Base-by-base conservation (phyloP, 352 stramenopile genomes). In the Globisporangium alternatum region DNA sequence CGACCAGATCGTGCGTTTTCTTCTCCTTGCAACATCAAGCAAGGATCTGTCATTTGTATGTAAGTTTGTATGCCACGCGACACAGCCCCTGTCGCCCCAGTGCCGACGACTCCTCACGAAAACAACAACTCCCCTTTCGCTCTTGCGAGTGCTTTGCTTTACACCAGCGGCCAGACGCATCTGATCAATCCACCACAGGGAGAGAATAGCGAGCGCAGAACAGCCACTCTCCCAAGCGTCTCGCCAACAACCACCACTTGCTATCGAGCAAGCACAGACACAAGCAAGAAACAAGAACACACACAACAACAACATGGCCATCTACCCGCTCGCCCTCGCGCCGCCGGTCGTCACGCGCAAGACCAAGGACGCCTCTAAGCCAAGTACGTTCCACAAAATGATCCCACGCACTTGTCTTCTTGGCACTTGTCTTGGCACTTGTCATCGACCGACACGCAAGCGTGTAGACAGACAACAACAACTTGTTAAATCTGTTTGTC, bases 331-430 rank as follows among this genome's bases (percentile, higher is more conserved):
- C 31, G 55, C 30, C 19, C 33, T 60, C 51, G 35, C 52, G 49
- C 41, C 52, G 22, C 25, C 48, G 30, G 31, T 28, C 22, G 35
- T 60, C 48, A 37, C 48, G 60, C 48, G 28, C 60, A 59, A 65
- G 59, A 37, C 37, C n/a, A 60, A 66, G 22, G 60, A 66, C 10
- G 28, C 30, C 21, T 57, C 60, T 22, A 66, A 60, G 37, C 60
- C 60, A 33, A 61, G 60, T 66, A 66, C 48, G 60, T 66, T 51
- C n/a, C 22, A n/a, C 21, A 33, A 33, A 33, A 15, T 30, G 3
- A 30, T 25, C 9, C 47, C 47, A 31, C 13, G 13, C 21, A 25
- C 21, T 33, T 54, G 22, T 28, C 10, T 52, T 25, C 10, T 15
- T n/a, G 15, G 35, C n/a, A n/a, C 3, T 25, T 60, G 48, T 49